These are phyloP conservation scores for Yarrowia keelungensis DNA, from an alignment of 805 yeast genomes.

Conservation along the genomic window DNA sequence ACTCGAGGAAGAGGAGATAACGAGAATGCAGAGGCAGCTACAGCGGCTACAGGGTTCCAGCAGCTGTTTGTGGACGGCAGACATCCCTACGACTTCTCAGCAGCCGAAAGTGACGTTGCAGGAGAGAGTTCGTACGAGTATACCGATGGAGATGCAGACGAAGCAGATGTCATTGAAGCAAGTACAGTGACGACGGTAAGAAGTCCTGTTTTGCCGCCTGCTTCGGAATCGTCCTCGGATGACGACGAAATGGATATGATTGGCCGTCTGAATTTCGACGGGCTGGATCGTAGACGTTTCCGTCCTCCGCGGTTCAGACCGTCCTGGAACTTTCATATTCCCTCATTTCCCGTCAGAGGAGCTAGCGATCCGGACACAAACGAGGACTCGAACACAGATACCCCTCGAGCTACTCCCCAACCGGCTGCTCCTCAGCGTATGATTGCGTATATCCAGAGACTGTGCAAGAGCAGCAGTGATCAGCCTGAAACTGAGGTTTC, in stretches of 20 bases:
- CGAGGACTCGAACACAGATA: slow-evolving; percentile 26
- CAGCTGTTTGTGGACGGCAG: slow-evolving; percentile 35
- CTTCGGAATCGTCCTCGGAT: slow-evolving; percentile 47
- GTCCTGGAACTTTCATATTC: slow-evolving; percentile 40
- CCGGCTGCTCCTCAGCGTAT: slow-evolving; percentile 25
- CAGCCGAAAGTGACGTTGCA: slow-evolving; percentile 20
- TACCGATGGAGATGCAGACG: slow-evolving; percentile 41
- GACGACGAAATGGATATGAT: slow-evolving; percentile 46
- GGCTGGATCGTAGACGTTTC: slow-evolving; percentile 28
- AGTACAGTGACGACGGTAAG: neutral
- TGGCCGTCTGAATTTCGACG: slow-evolving; percentile 42
- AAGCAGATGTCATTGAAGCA: slow-evolving; percentile 43
- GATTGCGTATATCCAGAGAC: slow-evolving; percentile 23
- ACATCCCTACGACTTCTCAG: slow-evolving; percentile 36
- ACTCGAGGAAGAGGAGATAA: neutral
- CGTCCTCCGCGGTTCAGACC: slow-evolving; percentile 41
- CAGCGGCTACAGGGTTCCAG: slow-evolving; percentile 29
- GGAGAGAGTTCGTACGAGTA: slow-evolving; percentile 18
- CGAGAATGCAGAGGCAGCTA: slow-evolving; percentile 10
- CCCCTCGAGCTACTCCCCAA: neutral
- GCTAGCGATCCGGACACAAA: slow-evolving; percentile 12
- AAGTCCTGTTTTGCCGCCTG: slow-evolving; percentile 42
- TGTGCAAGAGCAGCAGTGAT: slow-evolving; percentile 6
- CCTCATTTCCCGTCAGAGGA: slow-evolving; percentile 17
- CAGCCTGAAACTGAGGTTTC: slow-evolving; percentile 40